phyloP scores from a whole-genome alignment of 768 basidiomycete genomes.

The Antrodiella citrinella region DNA sequence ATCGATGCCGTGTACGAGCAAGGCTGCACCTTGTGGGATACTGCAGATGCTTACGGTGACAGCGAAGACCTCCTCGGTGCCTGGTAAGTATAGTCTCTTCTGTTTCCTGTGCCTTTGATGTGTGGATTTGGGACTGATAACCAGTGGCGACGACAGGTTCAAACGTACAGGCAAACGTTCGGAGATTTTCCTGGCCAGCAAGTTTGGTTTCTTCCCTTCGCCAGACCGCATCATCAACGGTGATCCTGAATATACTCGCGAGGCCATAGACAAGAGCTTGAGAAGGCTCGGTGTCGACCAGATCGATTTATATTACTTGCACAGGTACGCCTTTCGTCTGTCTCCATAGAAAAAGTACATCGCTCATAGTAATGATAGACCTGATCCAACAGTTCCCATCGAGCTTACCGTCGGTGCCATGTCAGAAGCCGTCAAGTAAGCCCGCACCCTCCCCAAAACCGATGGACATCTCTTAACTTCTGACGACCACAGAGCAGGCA shows the following conservation, averaged over 20 bases:
- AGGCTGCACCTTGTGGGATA: too few relatives aligned
- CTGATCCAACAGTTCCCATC: slow-evolving; percentile 11
- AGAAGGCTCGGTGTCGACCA: slow-evolving; percentile 20
- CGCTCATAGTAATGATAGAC: slow-evolving; percentile 6
- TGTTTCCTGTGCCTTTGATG: neutral
- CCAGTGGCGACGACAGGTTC: slow-evolving; percentile 30
- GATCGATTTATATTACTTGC: slow-evolving; percentile 27
- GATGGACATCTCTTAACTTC: slow-evolving; percentile 12
- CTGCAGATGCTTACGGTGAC: slow-evolving; percentile 30
- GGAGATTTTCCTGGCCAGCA: slow-evolving; percentile 38
- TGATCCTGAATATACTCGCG: slow-evolving; percentile 19
- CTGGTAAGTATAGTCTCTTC: too few relatives aligned
- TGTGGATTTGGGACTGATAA: neutral
- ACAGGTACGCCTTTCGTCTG: too few relatives aligned
- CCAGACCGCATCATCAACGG: slow-evolving; percentile 14
- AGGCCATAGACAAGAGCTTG: slow-evolving; percentile 20
- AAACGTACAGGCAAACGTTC: slow-evolving; percentile 44
- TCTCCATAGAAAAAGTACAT: slow-evolving; percentile 4
- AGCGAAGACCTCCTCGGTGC: slow-evolving; percentile 38
- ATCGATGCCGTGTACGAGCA: too few relatives aligned
- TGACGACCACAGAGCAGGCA: slow-evolving; percentile 20
- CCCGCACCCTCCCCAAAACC: slow-evolving; percentile 24
- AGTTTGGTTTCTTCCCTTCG: slow-evolving; percentile 22
- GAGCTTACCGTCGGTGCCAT: slow-evolving; percentile 18
- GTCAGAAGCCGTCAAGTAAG: slow-evolving; percentile 25